phyloP scores from a whole-genome alignment of 1,284 basidiomycete species.

The Meripilus lineatus region DNA sequence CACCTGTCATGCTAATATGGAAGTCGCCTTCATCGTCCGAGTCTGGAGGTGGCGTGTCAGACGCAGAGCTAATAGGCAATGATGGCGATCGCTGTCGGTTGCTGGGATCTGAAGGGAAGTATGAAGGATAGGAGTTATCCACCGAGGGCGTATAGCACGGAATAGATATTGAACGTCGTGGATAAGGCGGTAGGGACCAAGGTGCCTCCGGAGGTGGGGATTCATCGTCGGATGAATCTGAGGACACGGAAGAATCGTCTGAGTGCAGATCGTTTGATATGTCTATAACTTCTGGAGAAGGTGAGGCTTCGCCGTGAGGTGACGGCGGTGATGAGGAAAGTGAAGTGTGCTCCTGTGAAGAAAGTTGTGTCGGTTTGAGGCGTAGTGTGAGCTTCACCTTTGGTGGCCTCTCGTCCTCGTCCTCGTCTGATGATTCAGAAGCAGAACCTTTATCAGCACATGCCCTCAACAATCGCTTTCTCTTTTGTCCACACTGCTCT shows the following conservation, averaged over 20 bases:
- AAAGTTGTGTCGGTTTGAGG: conserved; percentile 43
- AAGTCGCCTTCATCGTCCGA: conserved; percentile 50
- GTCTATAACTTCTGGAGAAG: conserved; percentile 33
- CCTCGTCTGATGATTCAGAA: conserved; percentile 40
- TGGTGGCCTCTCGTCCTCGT: conserved; percentile 47
- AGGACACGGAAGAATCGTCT: conserved; percentile 25
- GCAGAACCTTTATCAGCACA: conserved; percentile 34
- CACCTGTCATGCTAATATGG: conserved; percentile 38
- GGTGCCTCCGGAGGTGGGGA: too few species aligned
- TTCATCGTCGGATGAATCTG: conserved; percentile 26
- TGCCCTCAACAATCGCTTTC: conserved; percentile 55
- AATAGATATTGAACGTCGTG: conserved; percentile 47
- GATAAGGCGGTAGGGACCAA: conserved; percentile 34
- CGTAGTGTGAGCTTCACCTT: conserved; percentile 65
- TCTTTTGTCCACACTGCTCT: conserved; percentile 58
- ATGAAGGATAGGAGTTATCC: conserved; percentile 28
- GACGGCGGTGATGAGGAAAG: conserved; percentile 16
- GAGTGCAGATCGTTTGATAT: conserved; percentile 30
- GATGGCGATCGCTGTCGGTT: conserved; percentile 48
- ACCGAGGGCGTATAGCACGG: conserved; percentile 45
- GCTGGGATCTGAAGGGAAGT: conserved; percentile 12
- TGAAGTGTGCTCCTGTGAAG: conserved; percentile 21
- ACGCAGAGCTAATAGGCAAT: conserved; percentile 45
- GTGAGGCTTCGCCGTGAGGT: conserved; percentile 17
- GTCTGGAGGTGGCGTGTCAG: conserved; percentile 60